Evolutionary conservation across 2,329 filamentous ascomycete species (phyloP), one percentile per base, ranked within the genome.

Genomic region (Thielaviopsis euricoi): DNA sequence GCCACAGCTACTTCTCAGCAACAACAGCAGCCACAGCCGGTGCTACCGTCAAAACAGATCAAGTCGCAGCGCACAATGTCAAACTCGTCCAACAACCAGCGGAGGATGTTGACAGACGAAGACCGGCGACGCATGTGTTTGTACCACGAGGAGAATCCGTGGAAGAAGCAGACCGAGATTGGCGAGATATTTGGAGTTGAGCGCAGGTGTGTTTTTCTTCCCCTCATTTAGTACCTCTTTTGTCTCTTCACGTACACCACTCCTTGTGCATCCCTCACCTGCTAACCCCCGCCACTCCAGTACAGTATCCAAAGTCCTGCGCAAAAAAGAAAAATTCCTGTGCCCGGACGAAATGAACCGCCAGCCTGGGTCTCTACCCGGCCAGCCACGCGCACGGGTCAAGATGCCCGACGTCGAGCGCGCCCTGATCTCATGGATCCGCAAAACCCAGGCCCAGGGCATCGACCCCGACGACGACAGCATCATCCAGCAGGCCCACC

Each of bases 251-350:
- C n/a, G n/a, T n/a, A n/a, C n/a, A n/a, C n/a, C n/a, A n/a, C n/a
- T n/a, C n/a, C n/a, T n/a, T n/a, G n/a, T n/a, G n/a, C n/a, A n/a
- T n/a, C n/a, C n/a, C n/a, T n/a, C n/a, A n/a, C n/a, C n/a, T 48
- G 53, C 52, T 58, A 56, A 56, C 29, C 23, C 13, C 5, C 58
- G 57, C 10, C 15, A 12, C 21, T 51, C 15, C 29, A 46, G 93
- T 73, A 98, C 93, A 53, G 93, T 98, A n/a, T 98, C 93, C 57
- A 98, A 98, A 69, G 93, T 97, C 58, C 72, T 98, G 63, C 84
- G 91, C 57, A 85, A 95, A 66, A 95, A 91, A 73, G 93, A 98
- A 62, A 93, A 94, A 69, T 97, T 95, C 70, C 78, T 97, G 17
- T 86, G 85, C 66, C 82, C 82, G 57, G 87, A 87, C 66, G 89